Evolutionary conservation across 164 flowering plant species (phyloP).

Genomic region (Paratinospora sagittata): DNA sequence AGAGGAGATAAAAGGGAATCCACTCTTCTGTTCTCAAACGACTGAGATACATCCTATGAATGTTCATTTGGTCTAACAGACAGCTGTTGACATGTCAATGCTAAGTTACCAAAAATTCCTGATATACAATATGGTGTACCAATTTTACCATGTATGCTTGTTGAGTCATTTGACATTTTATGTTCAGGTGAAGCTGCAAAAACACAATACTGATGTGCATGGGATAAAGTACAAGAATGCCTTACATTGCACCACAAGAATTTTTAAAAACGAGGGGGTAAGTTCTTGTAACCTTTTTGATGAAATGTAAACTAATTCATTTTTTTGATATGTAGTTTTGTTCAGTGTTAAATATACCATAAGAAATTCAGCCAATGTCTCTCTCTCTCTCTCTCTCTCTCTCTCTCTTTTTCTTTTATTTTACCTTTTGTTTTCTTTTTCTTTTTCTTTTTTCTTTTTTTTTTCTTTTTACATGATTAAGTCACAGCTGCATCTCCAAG

Average conservation of each 20-base stretch:
- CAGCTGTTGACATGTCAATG: neutral
- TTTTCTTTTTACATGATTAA: neutral
- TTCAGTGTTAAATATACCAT: neutral
- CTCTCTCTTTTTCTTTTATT: too few relatives aligned
- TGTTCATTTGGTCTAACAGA: neutral
- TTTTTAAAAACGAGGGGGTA: conserved; percentile 81
- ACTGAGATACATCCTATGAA: neutral
- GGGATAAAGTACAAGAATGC: conserved; percentile 71
- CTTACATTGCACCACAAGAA: conserved; percentile 72
- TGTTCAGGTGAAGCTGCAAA: conserved; percentile 86
- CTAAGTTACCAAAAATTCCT: neutral
- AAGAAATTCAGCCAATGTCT: neutral
- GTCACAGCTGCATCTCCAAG: neutral
- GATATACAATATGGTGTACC: neutral
- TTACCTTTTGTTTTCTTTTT: too few relatives aligned
- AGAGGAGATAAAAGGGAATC: too few relatives aligned
- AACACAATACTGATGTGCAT: conserved; percentile 69
- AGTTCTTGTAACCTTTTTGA: conserved; percentile 16
- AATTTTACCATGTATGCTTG: conserved; percentile 7
- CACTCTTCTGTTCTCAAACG: too few relatives aligned
- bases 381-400: neutral
- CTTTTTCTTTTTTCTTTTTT: neutral
- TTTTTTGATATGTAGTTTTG: conserved; percentile 4
- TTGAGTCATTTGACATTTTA: conserved; percentile 6
- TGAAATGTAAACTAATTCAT: conserved; percentile 12